These are phyloP conservation scores for Choanephora cucurbitarum DNA, from an alignment of 371 early-diverging fungal species.

Conservation along the genomic window DNA sequence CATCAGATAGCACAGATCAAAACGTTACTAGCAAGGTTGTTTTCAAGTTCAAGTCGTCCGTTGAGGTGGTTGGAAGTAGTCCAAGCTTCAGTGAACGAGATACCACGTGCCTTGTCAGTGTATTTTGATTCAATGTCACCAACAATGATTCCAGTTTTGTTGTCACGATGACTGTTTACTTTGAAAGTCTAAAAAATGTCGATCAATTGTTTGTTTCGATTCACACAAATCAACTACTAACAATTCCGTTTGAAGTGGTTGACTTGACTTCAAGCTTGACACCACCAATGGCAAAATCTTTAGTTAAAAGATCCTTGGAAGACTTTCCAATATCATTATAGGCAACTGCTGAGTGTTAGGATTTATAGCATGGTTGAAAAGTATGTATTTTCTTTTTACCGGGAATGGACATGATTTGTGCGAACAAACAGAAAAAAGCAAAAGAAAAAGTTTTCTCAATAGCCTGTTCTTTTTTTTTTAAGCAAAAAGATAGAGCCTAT, in stretches of 20 bases:
- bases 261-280: slow-evolving; percentile 97
- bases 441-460: no score
- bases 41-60: slow-evolving; percentile 90
- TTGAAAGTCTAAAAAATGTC: slow-evolving; percentile 80
- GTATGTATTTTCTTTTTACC: no score
- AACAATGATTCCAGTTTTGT: slow-evolving; percentile 91
- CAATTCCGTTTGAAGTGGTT: slow-evolving; percentile 91
- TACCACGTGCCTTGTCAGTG: slow-evolving; percentile 87
- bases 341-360: slow-evolving; percentile 39
- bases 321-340: slow-evolving; percentile 95
- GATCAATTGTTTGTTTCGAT: neutral
- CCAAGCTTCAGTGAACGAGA: slow-evolving; percentile 94
- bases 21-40: slow-evolving; percentile 84
- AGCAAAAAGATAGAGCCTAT: no score
- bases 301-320: slow-evolving; percentile 92
- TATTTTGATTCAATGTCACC: slow-evolving; percentile 97
- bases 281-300: slow-evolving; percentile 94
- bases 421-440: no score
- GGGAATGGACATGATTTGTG: no score
- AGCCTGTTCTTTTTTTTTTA: no score
- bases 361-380: no score
- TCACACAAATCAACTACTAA: slow-evolving; percentile 47
- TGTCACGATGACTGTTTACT: slow-evolving; percentile 91
- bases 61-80: slow-evolving; percentile 91
- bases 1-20: neutral